A percentile compares a stretch with the other conserved stretches of the same genome.
These are phyloP conservation scores for Rhytidhysteron rufulum DNA, from an alignment of 2,329 filamentous ascomycete genomes.

Conservation along the genomic window DNA sequence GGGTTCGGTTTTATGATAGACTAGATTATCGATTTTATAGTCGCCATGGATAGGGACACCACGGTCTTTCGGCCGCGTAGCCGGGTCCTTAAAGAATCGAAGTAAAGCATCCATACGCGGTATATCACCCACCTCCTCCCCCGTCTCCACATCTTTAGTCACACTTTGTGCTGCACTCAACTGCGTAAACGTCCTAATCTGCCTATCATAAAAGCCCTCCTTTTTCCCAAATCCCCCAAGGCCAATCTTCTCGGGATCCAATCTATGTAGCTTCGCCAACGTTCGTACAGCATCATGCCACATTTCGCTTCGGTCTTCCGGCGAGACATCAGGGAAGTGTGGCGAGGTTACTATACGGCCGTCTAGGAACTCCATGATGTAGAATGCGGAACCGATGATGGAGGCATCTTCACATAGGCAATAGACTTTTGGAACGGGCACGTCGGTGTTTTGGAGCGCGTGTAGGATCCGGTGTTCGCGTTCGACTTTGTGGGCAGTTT, in stretches of 20 bases:
- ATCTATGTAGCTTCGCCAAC: constrained; percentile 74
- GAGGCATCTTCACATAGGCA: constrained; percentile 74
- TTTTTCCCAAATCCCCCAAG: constrained; percentile 68
- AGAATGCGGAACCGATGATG: constrained; percentile 83
- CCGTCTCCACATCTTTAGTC: constrained; percentile 71
- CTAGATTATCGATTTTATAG: constrained; percentile 67
- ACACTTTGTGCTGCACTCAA: constrained; percentile 72
- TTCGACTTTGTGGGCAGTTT: constrained; percentile 89
- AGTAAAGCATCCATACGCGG: constrained; percentile 76
- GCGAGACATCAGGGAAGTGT: constrained; percentile 65
- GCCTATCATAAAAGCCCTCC: constrained; percentile 73
- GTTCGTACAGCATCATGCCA: constrained; percentile 79
- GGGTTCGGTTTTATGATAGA: constrained; percentile 78
- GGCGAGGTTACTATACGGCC: constrained; percentile 87
- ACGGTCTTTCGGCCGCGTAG: constrained; percentile 67
- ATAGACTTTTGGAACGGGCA: constrained; percentile 77
- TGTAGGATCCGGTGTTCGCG: constrained; percentile 85
- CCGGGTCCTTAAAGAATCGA: constrained; percentile 65
- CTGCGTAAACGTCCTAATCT: constrained; percentile 74
- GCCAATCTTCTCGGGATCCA: constrained; percentile 61
- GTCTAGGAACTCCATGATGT: constrained; percentile 91
- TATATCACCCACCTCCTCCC: constrained; percentile 69
- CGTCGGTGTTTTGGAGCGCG: constrained; percentile 69
- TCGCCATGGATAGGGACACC: constrained; percentile 82
- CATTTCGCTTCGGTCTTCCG: constrained; percentile 66